phyloP scores from a whole-genome alignment of 306 rosid species.

The Medicago ruthenica region DNA sequence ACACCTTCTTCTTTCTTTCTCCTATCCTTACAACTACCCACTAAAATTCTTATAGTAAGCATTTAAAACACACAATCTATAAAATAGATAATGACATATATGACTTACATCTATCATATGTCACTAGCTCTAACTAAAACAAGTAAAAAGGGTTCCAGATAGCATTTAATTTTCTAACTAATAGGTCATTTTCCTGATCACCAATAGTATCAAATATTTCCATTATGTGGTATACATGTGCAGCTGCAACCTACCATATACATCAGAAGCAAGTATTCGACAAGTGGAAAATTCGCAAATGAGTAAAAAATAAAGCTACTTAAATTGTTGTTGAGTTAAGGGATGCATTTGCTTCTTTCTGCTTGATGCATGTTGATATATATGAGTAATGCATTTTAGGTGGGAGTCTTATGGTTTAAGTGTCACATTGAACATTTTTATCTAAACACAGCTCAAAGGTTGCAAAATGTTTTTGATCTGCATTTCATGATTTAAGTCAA shows the following conservation, averaged over 20 bases:
- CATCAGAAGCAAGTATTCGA: conserved; percentile 47
- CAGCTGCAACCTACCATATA: conserved; percentile 65
- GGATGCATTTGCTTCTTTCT: conserved; percentile 53
- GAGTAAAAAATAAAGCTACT: conserved; percentile 35
- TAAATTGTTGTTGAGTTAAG: conserved; percentile 32
- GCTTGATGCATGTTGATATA: conserved; percentile 39
- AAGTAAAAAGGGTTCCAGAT: conserved; percentile 42
- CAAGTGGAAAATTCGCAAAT: conserved; percentile 55
- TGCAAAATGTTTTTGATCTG: no score
- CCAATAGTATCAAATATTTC: conserved; percentile 55
- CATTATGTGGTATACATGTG: conserved; percentile 51
- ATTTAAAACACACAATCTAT: conserved; percentile 38
- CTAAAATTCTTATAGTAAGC: neutral
- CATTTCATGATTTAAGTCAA: no score
- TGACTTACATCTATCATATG: conserved; percentile 57
- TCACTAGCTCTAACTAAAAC: conserved; percentile 43
- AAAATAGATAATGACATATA: conserved; percentile 48
- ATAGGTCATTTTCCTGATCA: conserved; percentile 56
- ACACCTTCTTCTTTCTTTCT: neutral
- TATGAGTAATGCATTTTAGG: conserved; percentile 43
- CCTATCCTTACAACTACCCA: neutral
- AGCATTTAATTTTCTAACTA: conserved; percentile 49
- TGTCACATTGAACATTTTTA: no score
- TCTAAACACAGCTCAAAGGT: no score
- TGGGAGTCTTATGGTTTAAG: no score